Conservation (phyloP, 2,329 filamentous ascomycete genomes). For the Bipolaris gigantea region DNA sequence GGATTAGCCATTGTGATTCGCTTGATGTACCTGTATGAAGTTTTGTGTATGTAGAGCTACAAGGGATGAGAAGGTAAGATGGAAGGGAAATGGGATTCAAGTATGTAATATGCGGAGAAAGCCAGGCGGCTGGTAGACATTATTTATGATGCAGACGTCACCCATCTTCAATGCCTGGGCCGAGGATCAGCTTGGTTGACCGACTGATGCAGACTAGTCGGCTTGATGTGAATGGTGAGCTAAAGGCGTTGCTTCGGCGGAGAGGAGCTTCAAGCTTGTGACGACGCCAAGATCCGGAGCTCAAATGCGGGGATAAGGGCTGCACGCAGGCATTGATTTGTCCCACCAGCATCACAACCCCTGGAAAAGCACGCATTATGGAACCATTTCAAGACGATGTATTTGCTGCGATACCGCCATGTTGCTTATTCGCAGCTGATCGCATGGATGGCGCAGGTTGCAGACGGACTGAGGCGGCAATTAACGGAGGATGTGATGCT, state of each 20-base stretch:
- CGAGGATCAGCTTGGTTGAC: slow-evolving; percentile 38
- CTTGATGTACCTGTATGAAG: slow-evolving; percentile 10
- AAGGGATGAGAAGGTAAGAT: slow-evolving; percentile 6
- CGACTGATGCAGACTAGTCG: slow-evolving; percentile 33
- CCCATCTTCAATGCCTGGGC: slow-evolving; percentile 32
- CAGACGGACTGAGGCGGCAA: slow-evolving; percentile 29
- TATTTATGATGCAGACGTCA: slow-evolving; percentile 39
- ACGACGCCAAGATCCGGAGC: slow-evolving; percentile 36
- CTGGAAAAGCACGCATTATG: slow-evolving; percentile 5
- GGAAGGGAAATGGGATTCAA: slow-evolving; percentile 29
- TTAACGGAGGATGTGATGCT: slow-evolving; percentile 29
- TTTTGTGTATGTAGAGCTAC: slow-evolving; percentile 6
- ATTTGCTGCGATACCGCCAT: slow-evolving; percentile 8
- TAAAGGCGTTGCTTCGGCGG: slow-evolving; percentile 29
- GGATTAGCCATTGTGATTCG: slow-evolving; percentile 49
- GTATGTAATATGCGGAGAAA: slow-evolving; percentile 30
- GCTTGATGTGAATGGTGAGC: slow-evolving; percentile 35
- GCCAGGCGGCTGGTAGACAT: slow-evolving; percentile 28
- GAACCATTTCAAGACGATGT: background rate
- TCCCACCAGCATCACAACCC: slow-evolving; percentile 24
- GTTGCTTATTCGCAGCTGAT: slow-evolving; percentile 9
- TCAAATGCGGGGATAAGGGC: slow-evolving; percentile 29
- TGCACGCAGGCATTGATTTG: slow-evolving; percentile 3
- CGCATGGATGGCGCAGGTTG: slow-evolving; percentile 26
- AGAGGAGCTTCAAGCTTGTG: slow-evolving; percentile 41